Evolutionary conservation across 176 grass and related monocot species (phyloP).

Genomic region (Thinopyrum elongatum): DNA sequence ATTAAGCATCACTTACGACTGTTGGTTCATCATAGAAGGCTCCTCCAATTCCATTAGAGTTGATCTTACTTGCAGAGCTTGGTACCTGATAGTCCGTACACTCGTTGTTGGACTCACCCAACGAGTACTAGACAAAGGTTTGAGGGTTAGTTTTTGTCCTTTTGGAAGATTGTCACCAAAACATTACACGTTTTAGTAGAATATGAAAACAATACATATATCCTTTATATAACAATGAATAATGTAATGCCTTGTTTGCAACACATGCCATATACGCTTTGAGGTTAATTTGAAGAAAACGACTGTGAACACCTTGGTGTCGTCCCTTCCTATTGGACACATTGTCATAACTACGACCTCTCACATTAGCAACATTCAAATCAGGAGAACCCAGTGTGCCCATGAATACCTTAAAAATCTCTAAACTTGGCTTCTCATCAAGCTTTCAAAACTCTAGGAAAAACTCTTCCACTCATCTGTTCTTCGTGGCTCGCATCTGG

Average conservation of each 20-base stretch:
- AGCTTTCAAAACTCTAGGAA: background rate
- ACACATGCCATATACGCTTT: too few relatives aligned
- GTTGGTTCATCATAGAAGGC: too few relatives aligned
- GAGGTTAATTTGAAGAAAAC: too few relatives aligned
- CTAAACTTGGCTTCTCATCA: background rate
- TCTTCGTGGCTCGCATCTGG: too few relatives aligned
- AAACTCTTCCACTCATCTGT: too few relatives aligned
- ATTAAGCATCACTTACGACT: too few relatives aligned
- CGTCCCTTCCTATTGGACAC: too few relatives aligned
- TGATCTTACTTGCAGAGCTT: too few relatives aligned
- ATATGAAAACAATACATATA: background rate
- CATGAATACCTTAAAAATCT: background rate
- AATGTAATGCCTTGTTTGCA: background rate
- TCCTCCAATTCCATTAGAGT: too few relatives aligned
- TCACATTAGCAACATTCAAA: background rate
- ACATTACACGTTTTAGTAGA: background rate
- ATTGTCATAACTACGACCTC: background rate
- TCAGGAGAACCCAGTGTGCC: background rate
- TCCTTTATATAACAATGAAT: background rate
- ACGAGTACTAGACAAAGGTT: background rate
- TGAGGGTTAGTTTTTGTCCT: background rate
- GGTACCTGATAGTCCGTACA: constrained; percentile 27
- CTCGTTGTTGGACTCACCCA: constrained; percentile 25
- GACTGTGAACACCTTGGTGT: too few relatives aligned
- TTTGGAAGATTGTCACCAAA: background rate